Conservation (phyloP, 176 grass and related monocot species). For the Bolboschoenus planiculmis region DNA sequence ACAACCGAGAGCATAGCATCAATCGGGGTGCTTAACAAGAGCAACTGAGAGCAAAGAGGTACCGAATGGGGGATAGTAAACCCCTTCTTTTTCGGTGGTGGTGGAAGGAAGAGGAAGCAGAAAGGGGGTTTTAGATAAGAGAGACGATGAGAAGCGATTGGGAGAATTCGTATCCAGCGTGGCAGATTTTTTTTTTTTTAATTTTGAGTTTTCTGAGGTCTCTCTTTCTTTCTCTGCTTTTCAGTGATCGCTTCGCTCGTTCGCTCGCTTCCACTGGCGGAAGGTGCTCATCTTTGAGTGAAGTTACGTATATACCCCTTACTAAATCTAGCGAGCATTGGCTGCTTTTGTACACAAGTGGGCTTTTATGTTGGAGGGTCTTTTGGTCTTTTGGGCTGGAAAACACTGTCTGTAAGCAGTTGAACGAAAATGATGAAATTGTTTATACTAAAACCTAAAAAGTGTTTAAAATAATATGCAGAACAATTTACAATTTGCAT, state of each 20-base stretch:
- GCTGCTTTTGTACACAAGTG: neutral
- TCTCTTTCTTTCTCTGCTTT: neutral
- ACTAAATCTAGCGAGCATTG: neutral
- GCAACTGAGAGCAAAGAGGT: neutral
- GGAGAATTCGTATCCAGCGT: neutral
- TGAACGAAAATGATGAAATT: too few species aligned
- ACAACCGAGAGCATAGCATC: neutral
- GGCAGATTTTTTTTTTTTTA: neutral
- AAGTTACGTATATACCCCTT: neutral
- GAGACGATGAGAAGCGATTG: neutral
- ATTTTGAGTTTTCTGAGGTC: slow-evolving; percentile 16
- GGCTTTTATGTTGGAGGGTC: neutral
- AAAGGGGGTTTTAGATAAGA: neutral
- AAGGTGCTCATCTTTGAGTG: neutral
- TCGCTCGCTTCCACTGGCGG: neutral
- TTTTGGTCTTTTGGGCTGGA: neutral
- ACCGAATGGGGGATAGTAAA: neutral
- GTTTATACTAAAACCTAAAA: too few species aligned
- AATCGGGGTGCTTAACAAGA: neutral
- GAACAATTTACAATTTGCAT: too few species aligned
- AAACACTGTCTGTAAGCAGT: neutral
- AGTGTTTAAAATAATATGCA: too few species aligned
- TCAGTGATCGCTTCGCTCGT: too few species aligned
- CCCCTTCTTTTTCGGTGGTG: neutral
- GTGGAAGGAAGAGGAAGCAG: neutral